Evolutionary conservation across 1,284 basidiomycete genomes (phyloP).

Genomic region (Boletus smithii): DNA sequence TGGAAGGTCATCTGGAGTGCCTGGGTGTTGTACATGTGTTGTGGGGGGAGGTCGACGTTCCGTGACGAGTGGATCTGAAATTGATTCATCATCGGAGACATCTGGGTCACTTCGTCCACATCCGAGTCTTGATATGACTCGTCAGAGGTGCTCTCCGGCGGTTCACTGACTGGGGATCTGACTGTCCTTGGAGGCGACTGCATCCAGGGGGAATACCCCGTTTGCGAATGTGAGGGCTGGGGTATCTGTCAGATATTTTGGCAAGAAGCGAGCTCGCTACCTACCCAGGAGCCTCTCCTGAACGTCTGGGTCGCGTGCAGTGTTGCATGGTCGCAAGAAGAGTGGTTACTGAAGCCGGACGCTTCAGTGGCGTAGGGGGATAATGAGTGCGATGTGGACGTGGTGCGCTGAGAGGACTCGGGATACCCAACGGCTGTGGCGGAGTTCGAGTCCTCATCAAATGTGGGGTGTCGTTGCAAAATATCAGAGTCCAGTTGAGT

Average conservation of each 20-base stretch:
- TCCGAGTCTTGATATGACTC: conserved; percentile 35
- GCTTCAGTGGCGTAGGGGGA: conserved; percentile 18
- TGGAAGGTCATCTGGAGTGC: conserved; percentile 32
- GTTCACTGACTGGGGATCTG: conserved; percentile 33
- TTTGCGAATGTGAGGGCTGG: conserved; percentile 24
- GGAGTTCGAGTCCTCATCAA: conserved; percentile 7
- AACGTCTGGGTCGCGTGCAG: conserved; percentile 15
- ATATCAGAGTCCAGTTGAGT: conserved; percentile 31
- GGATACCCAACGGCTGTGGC: conserved; percentile 22
- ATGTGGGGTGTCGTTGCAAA: conserved; percentile 17
- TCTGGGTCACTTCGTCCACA: conserved; percentile 26
- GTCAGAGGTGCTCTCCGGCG: conserved; percentile 33
- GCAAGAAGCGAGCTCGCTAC: conserved; percentile 3
- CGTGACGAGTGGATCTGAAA: conserved; percentile 29
- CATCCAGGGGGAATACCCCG: conserved; percentile 16
- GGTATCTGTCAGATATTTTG: conserved; percentile 18
- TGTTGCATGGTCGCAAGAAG: conserved; percentile 14
- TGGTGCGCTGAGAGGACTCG: conserved; percentile 34
- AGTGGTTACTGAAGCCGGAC: conserved; percentile 10
- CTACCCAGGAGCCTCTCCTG: conserved; percentile 30
- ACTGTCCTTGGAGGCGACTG: conserved; percentile 10
- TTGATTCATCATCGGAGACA: conserved; percentile 35
- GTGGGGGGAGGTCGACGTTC: conserved; percentile 6
- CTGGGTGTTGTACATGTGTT: conserved; percentile 11
- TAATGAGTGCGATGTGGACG: conserved; percentile 18